A percentile compares a stretch with the other conserved stretches of the same genome.
Evolutionary conservation across 179 eudicot genomes (phyloP).

Genomic region (Corrigiola litoralis): DNA sequence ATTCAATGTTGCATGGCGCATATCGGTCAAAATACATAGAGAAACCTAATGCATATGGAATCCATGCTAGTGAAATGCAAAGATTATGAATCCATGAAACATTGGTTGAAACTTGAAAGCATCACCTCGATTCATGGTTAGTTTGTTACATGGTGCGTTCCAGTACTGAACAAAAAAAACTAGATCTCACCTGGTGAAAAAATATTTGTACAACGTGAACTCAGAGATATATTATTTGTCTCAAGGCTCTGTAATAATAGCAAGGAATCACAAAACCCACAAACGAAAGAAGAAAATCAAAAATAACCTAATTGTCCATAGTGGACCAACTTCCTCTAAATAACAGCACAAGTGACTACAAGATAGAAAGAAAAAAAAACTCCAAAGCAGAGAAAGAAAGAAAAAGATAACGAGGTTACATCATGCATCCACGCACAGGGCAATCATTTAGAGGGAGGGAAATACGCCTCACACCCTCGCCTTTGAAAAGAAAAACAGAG

Average conservation of each 20-base stretch:
- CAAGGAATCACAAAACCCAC: slow-evolving; percentile 10
- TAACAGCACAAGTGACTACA: slow-evolving; percentile 21
- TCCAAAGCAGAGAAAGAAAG: background rate
- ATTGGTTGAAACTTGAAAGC: no score
- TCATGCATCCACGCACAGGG: slow-evolving; percentile 27
- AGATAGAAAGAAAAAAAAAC: slow-evolving; percentile 7
- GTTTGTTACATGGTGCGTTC: no score
- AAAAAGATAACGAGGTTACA: slow-evolving; percentile 21
- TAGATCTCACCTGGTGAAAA: no score
- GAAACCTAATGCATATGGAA: no score
- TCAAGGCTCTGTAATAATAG: slow-evolving; percentile 5
- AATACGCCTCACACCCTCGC: slow-evolving; percentile 13
- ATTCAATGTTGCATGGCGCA: no score
- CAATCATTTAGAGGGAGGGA: slow-evolving; percentile 19
- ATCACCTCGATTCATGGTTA: no score
- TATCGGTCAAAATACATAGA: no score
- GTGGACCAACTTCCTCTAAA: slow-evolving; percentile 18
- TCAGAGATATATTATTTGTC: slow-evolving; percentile 13
- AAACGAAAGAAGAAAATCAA: background rate
- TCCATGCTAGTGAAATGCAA: no score
- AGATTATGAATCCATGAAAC: no score
- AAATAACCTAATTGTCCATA: slow-evolving; percentile 16
- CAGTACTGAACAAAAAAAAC: no score
- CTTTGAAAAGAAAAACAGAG: slow-evolving; percentile 2
- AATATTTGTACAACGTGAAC: no score